phyloP scores from a whole-genome alignment of 768 basidiomycete genomes.

The Cystobasidium onofrii region DNA sequence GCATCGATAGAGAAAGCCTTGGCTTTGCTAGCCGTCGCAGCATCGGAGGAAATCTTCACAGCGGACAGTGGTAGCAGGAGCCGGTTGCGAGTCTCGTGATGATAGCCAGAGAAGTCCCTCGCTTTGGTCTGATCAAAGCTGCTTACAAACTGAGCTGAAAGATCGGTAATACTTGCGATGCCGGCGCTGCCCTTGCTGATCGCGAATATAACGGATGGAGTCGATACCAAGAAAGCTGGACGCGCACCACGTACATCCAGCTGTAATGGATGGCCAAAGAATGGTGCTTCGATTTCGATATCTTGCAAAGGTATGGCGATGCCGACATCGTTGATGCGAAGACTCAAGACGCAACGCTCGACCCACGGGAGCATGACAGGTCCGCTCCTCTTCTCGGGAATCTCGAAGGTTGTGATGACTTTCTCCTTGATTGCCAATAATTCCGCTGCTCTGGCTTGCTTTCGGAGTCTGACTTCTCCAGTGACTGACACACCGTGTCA shows the following conservation, averaged over 20 bases:
- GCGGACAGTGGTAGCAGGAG: conserved; percentile 57
- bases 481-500: neutral
- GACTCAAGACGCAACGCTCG: conserved; percentile 45
- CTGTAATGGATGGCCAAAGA: neutral
- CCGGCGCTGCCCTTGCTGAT: conserved; percentile 71
- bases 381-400: conserved; percentile 13
- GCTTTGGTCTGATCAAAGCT: conserved; percentile 71
- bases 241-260: conserved; percentile 45
- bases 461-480: conserved; percentile 63
- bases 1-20: conserved; percentile 56
- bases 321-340: conserved; percentile 59
- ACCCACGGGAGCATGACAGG: conserved; percentile 43
- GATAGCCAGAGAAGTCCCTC: conserved; percentile 55
- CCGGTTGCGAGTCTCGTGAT: conserved; percentile 62
- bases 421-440: conserved; percentile 60
- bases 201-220: conserved; percentile 64
- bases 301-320: conserved; percentile 76
- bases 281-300: conserved; percentile 50
- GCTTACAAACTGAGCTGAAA: conserved; percentile 69
- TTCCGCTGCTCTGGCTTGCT: conserved; percentile 67
- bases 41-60: conserved; percentile 12
- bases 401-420: conserved; percentile 68
- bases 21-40: conserved; percentile 40
- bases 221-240: conserved; percentile 77
- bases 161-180: conserved; percentile 59